Evolutionary conservation across 495 filamentous ascomycete genomes (phyloP).

Genomic region (Aspergillus heteromorphus): DNA sequence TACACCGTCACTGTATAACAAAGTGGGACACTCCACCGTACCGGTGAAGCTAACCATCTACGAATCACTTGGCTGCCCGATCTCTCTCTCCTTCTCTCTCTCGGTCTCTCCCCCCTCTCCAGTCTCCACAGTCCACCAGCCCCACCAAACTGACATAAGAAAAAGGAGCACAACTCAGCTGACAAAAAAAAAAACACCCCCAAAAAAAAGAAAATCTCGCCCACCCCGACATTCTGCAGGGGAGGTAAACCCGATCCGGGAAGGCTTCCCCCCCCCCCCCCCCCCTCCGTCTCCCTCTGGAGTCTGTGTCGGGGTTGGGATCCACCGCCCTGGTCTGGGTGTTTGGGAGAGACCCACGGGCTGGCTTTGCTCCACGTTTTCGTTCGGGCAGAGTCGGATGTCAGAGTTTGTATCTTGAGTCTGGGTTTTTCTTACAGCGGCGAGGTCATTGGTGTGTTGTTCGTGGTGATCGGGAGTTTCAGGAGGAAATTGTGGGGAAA

Average conservation of each 20-base stretch:
- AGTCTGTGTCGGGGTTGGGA: neutral
- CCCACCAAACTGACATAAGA: neutral
- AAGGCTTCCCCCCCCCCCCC: neutral
- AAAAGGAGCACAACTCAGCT: slow-evolving; percentile 1
- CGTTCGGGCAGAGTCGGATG: slow-evolving; percentile 13
- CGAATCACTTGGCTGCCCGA: slow-evolving; percentile 10
- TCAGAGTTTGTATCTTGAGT: neutral
- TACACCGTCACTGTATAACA: slow-evolving; percentile 22
- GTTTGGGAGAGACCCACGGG: neutral
- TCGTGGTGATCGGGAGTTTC: slow-evolving; percentile 10
- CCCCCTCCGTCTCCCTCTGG: too few species aligned
- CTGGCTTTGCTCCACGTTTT: slow-evolving; percentile 12
- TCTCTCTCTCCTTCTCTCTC: neutral
- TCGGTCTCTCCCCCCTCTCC: neutral
- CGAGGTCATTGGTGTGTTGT: neutral
- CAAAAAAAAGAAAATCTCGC: too few species aligned
- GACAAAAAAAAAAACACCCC: too few species aligned
- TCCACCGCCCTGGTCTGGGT: neutral
- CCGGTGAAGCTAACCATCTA: neutral
- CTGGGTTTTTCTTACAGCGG: neutral
- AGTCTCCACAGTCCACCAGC: neutral
- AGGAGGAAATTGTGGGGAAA: slow-evolving; percentile 3
- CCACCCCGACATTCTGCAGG: neutral
- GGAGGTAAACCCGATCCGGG: slow-evolving; percentile 1
- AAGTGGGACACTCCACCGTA: neutral